Conservation (phyloP, 2,329 filamentous ascomycete species). For the Torrubiella hemipterigena region DNA sequence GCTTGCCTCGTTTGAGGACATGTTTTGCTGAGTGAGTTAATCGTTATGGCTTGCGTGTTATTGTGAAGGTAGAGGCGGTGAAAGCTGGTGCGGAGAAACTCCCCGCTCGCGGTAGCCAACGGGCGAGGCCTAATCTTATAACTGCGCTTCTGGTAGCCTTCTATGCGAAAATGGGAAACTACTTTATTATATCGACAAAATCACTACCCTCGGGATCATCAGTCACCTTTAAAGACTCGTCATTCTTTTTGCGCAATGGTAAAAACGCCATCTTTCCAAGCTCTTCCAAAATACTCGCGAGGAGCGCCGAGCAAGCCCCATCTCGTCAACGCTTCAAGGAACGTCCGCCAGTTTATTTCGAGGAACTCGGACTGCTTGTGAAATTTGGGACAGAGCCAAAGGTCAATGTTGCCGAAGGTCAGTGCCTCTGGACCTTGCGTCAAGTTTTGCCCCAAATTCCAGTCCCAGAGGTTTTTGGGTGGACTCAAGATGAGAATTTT, state of each 20-base stretch:
- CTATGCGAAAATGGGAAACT: neutral
- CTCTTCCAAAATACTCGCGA: neutral
- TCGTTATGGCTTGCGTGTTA: too few relatives aligned
- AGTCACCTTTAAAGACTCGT: neutral
- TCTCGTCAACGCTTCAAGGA: neutral
- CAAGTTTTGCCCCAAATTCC: neutral
- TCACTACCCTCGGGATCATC: neutral
- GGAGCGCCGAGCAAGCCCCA: neutral
- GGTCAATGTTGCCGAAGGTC: neutral
- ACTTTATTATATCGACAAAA: neutral
- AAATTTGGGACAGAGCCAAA: neutral
- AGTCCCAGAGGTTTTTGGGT: neutral
- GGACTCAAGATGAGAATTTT: neutral
- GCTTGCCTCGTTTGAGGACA: too few relatives aligned
- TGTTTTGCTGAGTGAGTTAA: too few relatives aligned
- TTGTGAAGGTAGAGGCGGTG: too few relatives aligned
- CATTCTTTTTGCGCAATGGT: neutral
- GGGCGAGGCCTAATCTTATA: too few relatives aligned
- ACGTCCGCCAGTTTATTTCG: neutral
- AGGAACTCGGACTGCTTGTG: neutral
- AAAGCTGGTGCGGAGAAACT: too few relatives aligned
- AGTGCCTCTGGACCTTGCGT: neutral
- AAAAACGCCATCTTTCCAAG: neutral
- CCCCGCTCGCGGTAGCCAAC: too few relatives aligned
- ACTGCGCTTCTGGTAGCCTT: too few relatives aligned